These are phyloP conservation scores for Jimgerdemannia flammicorona DNA, from an alignment of 192 early-diverging fungal species.

Conservation along the genomic window DNA sequence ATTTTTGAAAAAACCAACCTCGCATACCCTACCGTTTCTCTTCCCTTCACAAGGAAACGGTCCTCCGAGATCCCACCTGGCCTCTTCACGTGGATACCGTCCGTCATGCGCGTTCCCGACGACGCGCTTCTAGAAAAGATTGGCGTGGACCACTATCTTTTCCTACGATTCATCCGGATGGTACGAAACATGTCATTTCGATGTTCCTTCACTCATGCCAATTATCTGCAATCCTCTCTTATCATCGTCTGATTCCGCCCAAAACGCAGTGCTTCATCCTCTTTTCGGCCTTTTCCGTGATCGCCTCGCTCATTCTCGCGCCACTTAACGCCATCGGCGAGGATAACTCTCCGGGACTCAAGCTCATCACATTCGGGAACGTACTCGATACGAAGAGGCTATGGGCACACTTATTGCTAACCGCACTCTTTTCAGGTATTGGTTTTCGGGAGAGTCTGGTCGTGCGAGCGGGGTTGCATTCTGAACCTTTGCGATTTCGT, in stretches of 20 bases:
- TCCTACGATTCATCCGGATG: conserved; percentile 67
- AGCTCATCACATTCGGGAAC: conserved; percentile 69
- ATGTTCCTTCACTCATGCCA: no score
- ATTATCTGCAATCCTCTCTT: not conserved
- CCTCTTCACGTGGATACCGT: conserved; percentile 55
- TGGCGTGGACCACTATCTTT: conserved; percentile 77
- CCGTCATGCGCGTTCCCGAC: conserved; percentile 48
- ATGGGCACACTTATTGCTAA: conserved; percentile 68
- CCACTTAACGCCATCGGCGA: conserved; percentile 67
- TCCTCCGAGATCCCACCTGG: conserved; percentile 50
- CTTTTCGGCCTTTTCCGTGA: conserved; percentile 52
- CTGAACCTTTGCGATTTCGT: no score
- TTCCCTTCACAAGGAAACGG: conserved; percentile 30
- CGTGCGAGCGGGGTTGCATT: not conserved
- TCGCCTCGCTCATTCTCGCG: conserved; percentile 57
- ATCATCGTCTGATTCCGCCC: not conserved
- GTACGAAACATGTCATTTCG: not conserved
- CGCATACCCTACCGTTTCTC: no score
- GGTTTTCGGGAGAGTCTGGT: not conserved
- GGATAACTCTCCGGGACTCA: conserved; percentile 41
- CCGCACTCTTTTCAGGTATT: conserved; percentile 49
- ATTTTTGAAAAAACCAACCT: no score
- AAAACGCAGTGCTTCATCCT: conserved; percentile 41
- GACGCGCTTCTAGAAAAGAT: conserved; percentile 47
- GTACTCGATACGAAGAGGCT: conserved; percentile 47